A percentile compares a stretch with the other conserved stretches of the same genome.
phyloP scores from a whole-genome alignment of 352 stramenopile genomes.

The Thalassiosira ordinaria region DNA sequence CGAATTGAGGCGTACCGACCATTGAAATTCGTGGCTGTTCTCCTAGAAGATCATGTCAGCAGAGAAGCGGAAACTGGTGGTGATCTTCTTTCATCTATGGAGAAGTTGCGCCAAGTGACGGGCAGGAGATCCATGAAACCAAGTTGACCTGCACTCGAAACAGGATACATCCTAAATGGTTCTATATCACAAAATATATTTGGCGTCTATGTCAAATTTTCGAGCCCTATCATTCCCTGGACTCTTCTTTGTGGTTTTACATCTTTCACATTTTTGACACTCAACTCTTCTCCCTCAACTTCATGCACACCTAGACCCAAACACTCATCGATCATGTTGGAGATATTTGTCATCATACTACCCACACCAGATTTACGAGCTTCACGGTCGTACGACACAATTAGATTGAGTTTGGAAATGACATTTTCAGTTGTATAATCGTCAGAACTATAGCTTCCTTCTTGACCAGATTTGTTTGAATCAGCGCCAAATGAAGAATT shows the following conservation, averaged over 20 bases:
- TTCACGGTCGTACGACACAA: slow-evolving; percentile 29
- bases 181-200: not conserved
- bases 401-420: slow-evolving; percentile 30
- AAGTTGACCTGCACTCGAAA: not conserved
- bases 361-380: slow-evolving; percentile 11
- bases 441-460: not conserved
- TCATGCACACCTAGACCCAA: slow-evolving; percentile 28
- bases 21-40: slow-evolving; percentile 72
- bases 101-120: slow-evolving; percentile 24
- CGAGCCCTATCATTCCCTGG: too few species aligned
- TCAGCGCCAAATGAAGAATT: not conserved
- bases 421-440: slow-evolving; percentile 25
- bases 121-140: slow-evolving; percentile 20
- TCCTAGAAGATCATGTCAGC: slow-evolving; percentile 5
- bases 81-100: slow-evolving; percentile 28
- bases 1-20: slow-evolving; percentile 75
- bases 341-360: slow-evolving; percentile 10
- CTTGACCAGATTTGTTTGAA: not conserved
- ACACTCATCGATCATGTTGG: slow-evolving; percentile 20
- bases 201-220: not conserved
- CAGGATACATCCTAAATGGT: not conserved
- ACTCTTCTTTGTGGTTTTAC: too few species aligned
- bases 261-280: too few species aligned
- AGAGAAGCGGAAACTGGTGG: slow-evolving; percentile 6
- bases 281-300: not conserved